Percentiles rank a stretch among this genome's conserved stretches.
Evolutionary conservation across 495 filamentous ascomycete species (phyloP).

Genomic region (Jackrogersella multiformis): DNA sequence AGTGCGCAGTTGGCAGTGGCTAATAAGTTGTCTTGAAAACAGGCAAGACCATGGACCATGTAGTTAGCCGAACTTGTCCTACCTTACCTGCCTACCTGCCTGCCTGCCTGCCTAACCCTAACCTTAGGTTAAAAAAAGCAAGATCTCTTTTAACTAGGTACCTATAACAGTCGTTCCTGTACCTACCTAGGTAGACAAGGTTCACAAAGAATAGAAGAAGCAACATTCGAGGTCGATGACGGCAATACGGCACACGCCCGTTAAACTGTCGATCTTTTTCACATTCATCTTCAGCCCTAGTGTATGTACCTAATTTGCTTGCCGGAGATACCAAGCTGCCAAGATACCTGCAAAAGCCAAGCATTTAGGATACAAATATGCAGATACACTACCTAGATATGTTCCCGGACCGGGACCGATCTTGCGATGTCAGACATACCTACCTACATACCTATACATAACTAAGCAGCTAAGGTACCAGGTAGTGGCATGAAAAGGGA

Average conservation of each 20-base stretch:
- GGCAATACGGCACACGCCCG: conserved; percentile 30
- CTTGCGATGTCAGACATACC: conserved; percentile 3
- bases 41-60: conserved; percentile 9
- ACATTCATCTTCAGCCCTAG: background rate
- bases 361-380: no score
- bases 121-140: no score
- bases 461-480: no score
- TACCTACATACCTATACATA: background rate
- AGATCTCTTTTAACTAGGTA: background rate
- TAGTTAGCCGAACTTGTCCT: background rate
- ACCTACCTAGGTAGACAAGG: background rate
- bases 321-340: no score
- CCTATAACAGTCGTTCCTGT: background rate
- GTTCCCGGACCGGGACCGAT: background rate
- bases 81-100: no score
- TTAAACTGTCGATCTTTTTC: background rate
- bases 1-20: no score
- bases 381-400: no score
- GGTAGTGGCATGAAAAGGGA: no score
- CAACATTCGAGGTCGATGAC: background rate
- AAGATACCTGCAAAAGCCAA: no score
- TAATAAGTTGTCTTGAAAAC: conserved; percentile 11
- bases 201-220: background rate
- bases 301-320: no score
- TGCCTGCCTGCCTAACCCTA: background rate